Evolutionary conservation across 2,329 filamentous ascomycete species (phyloP), one percentile per base, ranked within the genome.

Genomic region (Cladophialophora exuberans): DNA sequence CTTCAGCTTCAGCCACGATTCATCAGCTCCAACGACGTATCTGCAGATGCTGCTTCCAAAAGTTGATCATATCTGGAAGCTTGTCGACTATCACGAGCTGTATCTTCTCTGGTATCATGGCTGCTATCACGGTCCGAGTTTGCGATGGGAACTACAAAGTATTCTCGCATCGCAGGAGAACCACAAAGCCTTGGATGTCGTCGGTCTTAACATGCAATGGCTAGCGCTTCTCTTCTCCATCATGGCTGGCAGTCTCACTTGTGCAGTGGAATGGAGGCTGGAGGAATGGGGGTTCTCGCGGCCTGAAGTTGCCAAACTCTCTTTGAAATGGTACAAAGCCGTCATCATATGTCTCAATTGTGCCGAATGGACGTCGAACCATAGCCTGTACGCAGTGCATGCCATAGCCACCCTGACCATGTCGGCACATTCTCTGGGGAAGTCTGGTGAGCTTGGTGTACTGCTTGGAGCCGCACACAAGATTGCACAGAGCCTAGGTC

Each of bases 351-450:
- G 75, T 59, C 65, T 80, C 1, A 73, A 77, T 35, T 65, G 72
- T 2, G 77, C 73, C 3, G 72, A 77, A 42, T 80, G 73, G 55
- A 76, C 73, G 36, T 70, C 70, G 18, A 65, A 67, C 35, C 72
- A 75, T 57, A 72, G 71, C 6, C 67, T 77, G 1, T 69, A 73
- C 35, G 70, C 73, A 1, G 68, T 79, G 2, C 74, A 80, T 57
- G 72, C 77, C 4, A 76, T 81, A 25, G 66, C 75, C 10, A 76
- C 73, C 1, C 65, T 78, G 25, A 78, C 78, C n/a, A 74, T 77
- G 2, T 75, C 75, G 6, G 77, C 76, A 6, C 78, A 81, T 63
- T 65, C 78, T 13, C 69, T 80, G 1, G 78, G 78, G 1, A 74
- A 73, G 20, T 76, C 76, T 5, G 78, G 77, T 57, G 74, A 73